Percentiles rank a stretch among this genome's conserved stretches.
These are phyloP conservation scores for Salvia miltiorrhiza DNA, from an alignment of 257 asterid genomes.

Conservation along the genomic window DNA sequence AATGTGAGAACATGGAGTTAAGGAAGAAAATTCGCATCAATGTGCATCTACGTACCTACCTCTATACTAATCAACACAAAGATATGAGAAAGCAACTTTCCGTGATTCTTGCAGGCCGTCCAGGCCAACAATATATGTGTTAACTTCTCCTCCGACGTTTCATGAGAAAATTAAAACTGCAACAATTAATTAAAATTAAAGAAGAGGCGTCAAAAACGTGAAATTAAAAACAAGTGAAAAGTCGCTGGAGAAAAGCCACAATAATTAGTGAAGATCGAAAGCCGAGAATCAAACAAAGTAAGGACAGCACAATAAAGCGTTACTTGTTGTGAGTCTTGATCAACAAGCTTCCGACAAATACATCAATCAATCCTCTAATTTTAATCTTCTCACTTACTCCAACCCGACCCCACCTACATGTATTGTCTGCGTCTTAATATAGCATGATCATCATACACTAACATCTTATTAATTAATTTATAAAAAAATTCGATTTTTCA, in stretches of 20 bases:
- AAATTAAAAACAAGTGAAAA: neutral
- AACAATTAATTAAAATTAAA: neutral
- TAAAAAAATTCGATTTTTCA: too few relatives aligned
- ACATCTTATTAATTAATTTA: too few relatives aligned
- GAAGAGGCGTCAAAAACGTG: neutral
- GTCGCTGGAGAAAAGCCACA: neutral
- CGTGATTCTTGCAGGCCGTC: neutral
- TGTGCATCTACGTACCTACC: neutral
- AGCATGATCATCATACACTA: too few relatives aligned
- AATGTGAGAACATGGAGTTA: neutral
- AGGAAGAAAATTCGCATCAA: neutral
- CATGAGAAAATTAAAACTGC: neutral
- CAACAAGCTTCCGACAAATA: slow-evolving; percentile 40
- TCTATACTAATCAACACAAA: neutral
- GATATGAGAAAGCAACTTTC: neutral
- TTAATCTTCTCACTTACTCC: slow-evolving; percentile 23
- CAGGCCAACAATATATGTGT: too few relatives aligned
- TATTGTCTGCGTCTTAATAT: neutral
- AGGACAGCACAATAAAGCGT: slow-evolving; percentile 29
- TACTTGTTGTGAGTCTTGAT: slow-evolving; percentile 28
- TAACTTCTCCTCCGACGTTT: neutral
- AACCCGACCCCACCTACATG: slow-evolving; percentile 24
- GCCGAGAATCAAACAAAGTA: slow-evolving; percentile 44
- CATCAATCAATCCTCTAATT: slow-evolving; percentile 31
- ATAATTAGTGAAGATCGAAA: slow-evolving; percentile 1